These are phyloP conservation scores for Salix brachista DNA, from an alignment of 345 rosid species.

Conservation along the genomic window DNA sequence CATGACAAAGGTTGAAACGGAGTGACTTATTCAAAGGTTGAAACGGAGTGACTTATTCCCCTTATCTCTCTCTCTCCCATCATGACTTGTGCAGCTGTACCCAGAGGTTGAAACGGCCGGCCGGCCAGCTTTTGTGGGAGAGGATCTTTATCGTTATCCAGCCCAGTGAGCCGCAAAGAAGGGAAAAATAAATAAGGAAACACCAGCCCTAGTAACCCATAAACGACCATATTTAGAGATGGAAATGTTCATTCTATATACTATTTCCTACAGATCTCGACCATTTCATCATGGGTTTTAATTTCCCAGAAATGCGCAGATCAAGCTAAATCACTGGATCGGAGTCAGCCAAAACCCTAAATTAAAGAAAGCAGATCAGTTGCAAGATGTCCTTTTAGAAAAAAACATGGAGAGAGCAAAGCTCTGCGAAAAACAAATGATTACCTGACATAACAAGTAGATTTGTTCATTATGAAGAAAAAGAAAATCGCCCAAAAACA, in stretches of 20 bases:
- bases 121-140: not conserved
- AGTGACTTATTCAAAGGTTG: not conserved
- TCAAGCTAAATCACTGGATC: not conserved
- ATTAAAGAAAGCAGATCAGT: not conserved
- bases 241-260: not conserved
- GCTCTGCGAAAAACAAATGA: not conserved
- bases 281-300: not conserved
- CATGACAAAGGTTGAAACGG: not conserved
- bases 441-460: not conserved
- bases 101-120: not conserved
- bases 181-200: not conserved
- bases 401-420: not conserved
- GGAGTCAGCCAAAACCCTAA: not conserved
- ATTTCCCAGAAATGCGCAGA: not conserved
- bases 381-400: not conserved
- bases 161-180: not conserved
- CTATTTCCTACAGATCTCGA: not conserved
- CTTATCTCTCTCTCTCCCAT: too few species aligned
- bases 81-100: not conserved
- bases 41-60: not conserved
- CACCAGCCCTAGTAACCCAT: too few species aligned
- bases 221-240: not conserved
- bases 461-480: not conserved
- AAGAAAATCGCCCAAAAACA: not conserved
- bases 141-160: not conserved